Base-by-base conservation (phyloP, 2,329 filamentous ascomycete species). In the Zymoseptoria crescenta region DNA sequence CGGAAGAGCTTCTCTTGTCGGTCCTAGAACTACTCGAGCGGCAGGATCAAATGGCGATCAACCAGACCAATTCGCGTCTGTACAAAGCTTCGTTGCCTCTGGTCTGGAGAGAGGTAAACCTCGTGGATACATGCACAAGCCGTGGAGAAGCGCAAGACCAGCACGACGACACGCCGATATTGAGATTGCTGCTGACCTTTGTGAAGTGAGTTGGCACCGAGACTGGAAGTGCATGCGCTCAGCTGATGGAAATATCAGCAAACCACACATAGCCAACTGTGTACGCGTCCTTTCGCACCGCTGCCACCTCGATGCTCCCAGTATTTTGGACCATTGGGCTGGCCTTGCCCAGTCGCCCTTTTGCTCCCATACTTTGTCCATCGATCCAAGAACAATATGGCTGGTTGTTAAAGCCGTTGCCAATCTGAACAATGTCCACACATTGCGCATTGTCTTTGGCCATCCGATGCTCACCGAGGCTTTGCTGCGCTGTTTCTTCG, bases 241-340 rank as follows among this genome's bases (percentile, higher is more conserved):
- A 24, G 24, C 29, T 28, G 16, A 30, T 16, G 4, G 35, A 56
- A 5, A 6, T 13, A 2, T 16, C 1, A 41, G 21, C 2, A 51
- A 13, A 63, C 68, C 54, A 71, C 57, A 52, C 8, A 27, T 7
- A 35, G 53, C 30, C 58, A 75, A 71, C 5, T 74, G 74, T 57
- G 77, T 80, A 8, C 74, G 75, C 8, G 68, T 68, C 4, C 62
- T 80, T 6, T 77, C 73, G 9, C 76, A 79, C 64, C 74, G 75
- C 24, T 80, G 77, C 64, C 77, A 79, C 60, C 66, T 79, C 73
- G 29, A 76, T 78, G 52, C 79, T 77, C 66, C 64, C 67, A 24
- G 76, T 77, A 56, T 68, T 79, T 1, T 76, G 75, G 6, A 63
- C 66, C 29, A 72, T 73, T 56, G 10, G 9, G 13, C 2, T 13